These are phyloP conservation scores for Lachnellula willkommii DNA, from an alignment of 2,329 filamentous ascomycete genomes.

Conservation along the genomic window DNA sequence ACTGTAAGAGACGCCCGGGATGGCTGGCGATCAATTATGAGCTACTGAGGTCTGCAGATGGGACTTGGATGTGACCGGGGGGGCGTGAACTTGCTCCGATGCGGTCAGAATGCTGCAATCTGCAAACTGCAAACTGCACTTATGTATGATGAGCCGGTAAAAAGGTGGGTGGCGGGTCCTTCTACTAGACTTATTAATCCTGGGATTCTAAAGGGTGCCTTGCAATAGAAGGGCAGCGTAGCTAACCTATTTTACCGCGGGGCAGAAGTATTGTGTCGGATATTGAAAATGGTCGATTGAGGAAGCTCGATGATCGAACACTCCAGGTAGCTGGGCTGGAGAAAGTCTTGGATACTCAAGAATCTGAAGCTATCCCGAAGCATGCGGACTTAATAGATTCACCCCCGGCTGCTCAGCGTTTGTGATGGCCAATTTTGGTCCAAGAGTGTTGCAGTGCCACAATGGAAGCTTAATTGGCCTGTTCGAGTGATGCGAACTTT, in stretches of 20 bases:
- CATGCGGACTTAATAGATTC: background rate
- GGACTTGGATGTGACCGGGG: background rate
- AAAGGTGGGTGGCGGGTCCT: background rate
- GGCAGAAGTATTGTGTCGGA: background rate
- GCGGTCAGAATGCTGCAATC: background rate
- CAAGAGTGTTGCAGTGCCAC: background rate
- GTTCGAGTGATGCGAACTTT: background rate
- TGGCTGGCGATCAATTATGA: background rate
- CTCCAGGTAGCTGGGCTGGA: background rate
- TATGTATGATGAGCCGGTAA: background rate
- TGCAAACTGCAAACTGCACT: background rate
- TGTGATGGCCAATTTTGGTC: background rate
- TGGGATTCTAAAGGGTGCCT: background rate
- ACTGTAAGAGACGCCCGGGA: background rate
- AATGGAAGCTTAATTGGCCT: conserved; percentile 5
- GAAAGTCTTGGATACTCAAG: no score
- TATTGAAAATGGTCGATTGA: background rate
- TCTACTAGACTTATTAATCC: background rate
- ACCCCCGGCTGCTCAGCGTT: background rate
- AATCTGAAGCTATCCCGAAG: background rate
- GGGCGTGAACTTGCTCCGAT: background rate
- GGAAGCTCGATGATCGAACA: background rate
- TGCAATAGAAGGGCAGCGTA: background rate
- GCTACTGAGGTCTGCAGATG: background rate
- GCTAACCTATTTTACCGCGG: background rate